phyloP scores from a whole-genome alignment of 73 alveolate species.

The Breviolum minutum region DNA sequence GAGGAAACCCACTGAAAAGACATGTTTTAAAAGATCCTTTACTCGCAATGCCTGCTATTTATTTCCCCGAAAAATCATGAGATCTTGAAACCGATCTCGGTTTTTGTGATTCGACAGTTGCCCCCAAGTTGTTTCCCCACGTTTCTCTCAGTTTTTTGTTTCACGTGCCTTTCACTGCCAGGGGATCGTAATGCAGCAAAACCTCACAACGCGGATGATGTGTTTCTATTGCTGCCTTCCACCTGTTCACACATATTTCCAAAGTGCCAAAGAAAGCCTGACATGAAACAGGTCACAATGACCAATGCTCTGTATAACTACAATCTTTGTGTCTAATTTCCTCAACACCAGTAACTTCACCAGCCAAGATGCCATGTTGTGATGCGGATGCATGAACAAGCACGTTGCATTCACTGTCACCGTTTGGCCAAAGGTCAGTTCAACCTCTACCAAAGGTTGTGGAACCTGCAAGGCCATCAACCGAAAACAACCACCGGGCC shows the following conservation, averaged over 20 bases:
- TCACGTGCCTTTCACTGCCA: conserved; percentile 57
- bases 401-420: conserved; percentile 93
- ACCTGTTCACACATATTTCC: too few relatives aligned
- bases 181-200: conserved; percentile 71
- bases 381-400: conserved; percentile 93
- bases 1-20: too few relatives aligned
- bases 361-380: conserved; percentile 70
- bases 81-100: too few relatives aligned
- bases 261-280: not conserved
- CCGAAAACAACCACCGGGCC: too few relatives aligned
- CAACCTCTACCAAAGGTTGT: conserved; percentile 88
- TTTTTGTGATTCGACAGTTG: too few relatives aligned
- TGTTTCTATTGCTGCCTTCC: too few relatives aligned
- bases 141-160: not conserved
- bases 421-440: conserved; percentile 92
- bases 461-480: conserved; percentile 20
- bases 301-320: not conserved
- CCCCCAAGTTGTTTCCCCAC: not conserved
- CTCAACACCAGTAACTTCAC: not conserved
- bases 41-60: too few relatives aligned
- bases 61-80: too few relatives aligned
- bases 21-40: too few relatives aligned
- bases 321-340: not conserved
- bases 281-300: not conserved
- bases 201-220: conserved; percentile 41